Base-by-base conservation (phyloP, 495 filamentous ascomycete species). In the Podospora bellae-mahoneyi region DNA sequence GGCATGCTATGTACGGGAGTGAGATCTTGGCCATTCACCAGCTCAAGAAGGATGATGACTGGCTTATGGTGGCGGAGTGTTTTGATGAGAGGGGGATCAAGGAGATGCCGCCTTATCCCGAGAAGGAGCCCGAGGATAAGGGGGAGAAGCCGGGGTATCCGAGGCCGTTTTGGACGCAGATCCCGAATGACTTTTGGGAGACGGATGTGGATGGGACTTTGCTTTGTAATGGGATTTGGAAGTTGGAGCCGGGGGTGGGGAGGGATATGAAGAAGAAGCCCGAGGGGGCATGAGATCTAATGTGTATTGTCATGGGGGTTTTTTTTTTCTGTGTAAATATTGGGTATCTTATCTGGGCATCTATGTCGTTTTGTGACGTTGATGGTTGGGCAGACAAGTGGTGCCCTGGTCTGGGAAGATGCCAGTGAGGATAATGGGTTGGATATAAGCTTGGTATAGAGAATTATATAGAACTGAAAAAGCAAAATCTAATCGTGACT, bases 161-260 rank as follows among this genome's bases (percentile, higher is more conserved):
- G 27, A 27, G 54, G 26, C 64, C 64, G 16, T 57, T 57, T 27
- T 65, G n/a, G 13, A 57, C 23, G 3, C 16, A 20, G 15, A 58
- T 65, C 9, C 64, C 64, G 3, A 55, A 65, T 19, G 54, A 65
- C 54, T 65, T 34, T 65, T 65, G 64, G 64, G 64, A 65, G 64
- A 19, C 57, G n/a, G 64, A 65, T 26, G n/a, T 34, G 19, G 64
- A 65, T 20, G 64, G 64, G 27, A 39, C 44, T 3, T 58, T 57
- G 26, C 54, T 65, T 10, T 65, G 64, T 27, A 65, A 65, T 39
- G 64, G 64, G 27, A 20, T 65, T 27, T 65, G 64, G 64, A 65
- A 65, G 54, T 27, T 65, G 64, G 64, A 65, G 54, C 48, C 48
- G 18, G 64, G 64, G 27, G 27, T 65, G 16, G 64, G 64, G 18